These are phyloP conservation scores for Ustilaginoidea virens DNA, from an alignment of 2,329 filamentous ascomycete species.

Conservation along the genomic window DNA sequence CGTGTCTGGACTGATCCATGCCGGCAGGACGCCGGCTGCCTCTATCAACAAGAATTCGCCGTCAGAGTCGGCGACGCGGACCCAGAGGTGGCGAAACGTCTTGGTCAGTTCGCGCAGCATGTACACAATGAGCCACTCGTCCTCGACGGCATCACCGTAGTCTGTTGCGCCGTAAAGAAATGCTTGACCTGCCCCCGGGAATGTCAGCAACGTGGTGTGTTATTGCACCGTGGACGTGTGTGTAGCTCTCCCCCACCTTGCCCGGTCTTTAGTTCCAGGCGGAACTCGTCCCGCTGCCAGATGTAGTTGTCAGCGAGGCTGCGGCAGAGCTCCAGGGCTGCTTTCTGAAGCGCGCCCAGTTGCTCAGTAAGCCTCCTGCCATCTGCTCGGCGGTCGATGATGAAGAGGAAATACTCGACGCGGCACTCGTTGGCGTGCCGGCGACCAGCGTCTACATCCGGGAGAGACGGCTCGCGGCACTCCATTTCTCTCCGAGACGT, in stretches of 20 bases:
- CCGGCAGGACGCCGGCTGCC: slow-evolving; percentile 73
- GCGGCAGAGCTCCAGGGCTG: slow-evolving; percentile 45
- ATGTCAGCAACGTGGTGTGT: too few relatives aligned
- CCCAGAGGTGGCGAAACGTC: slow-evolving; percentile 60
- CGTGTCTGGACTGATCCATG: slow-evolving; percentile 84
- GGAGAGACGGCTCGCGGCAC: neutral
- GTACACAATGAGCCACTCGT: slow-evolving; percentile 95
- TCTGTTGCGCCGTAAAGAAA: slow-evolving; percentile 65
- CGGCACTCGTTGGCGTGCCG: slow-evolving; percentile 57
- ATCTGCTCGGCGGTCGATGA: slow-evolving; percentile 41
- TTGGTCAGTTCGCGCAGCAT: slow-evolving; percentile 69
- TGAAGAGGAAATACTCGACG: slow-evolving; percentile 70
- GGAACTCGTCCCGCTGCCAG: slow-evolving; percentile 80
- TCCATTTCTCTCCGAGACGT: too few relatives aligned
- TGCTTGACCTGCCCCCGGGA: slow-evolving; percentile 19
- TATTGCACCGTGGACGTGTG: too few relatives aligned
- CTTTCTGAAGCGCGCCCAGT: slow-evolving; percentile 58
- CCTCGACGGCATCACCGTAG: slow-evolving; percentile 88
- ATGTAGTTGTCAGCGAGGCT: slow-evolving; percentile 70
- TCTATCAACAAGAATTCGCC: slow-evolving; percentile 93
- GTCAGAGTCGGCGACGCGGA: slow-evolving; percentile 71
- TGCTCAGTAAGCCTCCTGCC: slow-evolving; percentile 43
- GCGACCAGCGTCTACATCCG: neutral
- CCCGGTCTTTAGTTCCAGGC: slow-evolving; percentile 46
- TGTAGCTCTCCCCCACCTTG: slow-evolving; percentile 33